Percentiles rank a stretch among this genome's conserved stretches.
These are phyloP conservation scores for Brassica juncea DNA, from an alignment of 345 rosid species.

Conservation along the genomic window DNA sequence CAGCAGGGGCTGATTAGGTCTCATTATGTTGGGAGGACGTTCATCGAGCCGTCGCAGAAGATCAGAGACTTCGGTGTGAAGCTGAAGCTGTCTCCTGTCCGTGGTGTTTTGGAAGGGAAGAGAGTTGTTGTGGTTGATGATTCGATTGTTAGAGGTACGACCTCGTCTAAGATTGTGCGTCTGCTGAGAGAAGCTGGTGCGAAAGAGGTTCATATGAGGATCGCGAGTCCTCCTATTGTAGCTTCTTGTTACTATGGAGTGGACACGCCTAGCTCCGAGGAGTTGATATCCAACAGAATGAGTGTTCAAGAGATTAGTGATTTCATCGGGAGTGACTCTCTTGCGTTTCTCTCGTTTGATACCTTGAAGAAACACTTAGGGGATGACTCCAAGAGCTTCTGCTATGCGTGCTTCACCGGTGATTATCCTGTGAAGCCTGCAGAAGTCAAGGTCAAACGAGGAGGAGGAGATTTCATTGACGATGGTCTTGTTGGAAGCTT, in stretches of 20 bases:
- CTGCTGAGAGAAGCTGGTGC: conserved; percentile 87
- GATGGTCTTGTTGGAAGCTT: conserved; percentile 83
- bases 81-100: conserved; percentile 86
- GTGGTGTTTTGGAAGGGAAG: conserved; percentile 83
- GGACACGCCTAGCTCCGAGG: conserved; percentile 91
- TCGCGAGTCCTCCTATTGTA: conserved; percentile 91
- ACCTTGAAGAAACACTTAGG: conserved; percentile 66
- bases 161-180: conserved; percentile 88
- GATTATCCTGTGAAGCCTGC: conserved; percentile 73
- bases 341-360: conserved; percentile 72
- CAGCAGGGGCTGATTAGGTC: conserved; percentile 94
- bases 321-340: conserved; percentile 75
- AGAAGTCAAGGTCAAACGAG: conserved; percentile 75
- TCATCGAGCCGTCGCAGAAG: conserved; percentile 93
- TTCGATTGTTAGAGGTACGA: conserved; percentile 93
- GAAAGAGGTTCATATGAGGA: conserved; percentile 96
- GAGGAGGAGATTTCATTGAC: conserved; percentile 82
- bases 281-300: conserved; percentile 91
- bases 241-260: conserved; percentile 93
- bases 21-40: conserved; percentile 93
- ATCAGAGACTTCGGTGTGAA: conserved; percentile 97
- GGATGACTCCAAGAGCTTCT: conserved; percentile 55
- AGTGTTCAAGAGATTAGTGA: conserved; percentile 72
- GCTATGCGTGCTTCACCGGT: conserved; percentile 94
- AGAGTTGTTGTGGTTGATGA: conserved; percentile 95